Base-by-base conservation (phyloP, 2,329 filamentous ascomycete genomes). In the Talaromyces sp. region DNA sequence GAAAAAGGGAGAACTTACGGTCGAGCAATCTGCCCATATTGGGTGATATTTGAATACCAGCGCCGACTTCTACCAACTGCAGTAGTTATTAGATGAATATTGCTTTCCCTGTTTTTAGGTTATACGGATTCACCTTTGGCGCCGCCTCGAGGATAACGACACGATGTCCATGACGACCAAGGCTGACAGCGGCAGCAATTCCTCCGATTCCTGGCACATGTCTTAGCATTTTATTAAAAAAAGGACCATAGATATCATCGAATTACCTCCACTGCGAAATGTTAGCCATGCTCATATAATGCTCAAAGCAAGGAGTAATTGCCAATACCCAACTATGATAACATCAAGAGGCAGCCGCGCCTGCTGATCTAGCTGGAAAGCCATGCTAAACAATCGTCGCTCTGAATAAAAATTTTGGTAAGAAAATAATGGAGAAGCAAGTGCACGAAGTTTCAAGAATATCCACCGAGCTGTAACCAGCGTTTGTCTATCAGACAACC, bases 11-110 rank as follows among this genome's bases (percentile, higher is more conserved):
- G 5, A 4, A 69, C 72, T 68, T 62, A 76, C 84, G 81, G 69
- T 91, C 87, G 9, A 95, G 83, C 7, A 94, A 87, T 5, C 88
- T 83, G 3, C 88, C 84, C 83, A 93, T 89, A 66, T 95, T 95
- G 0, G 90, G 90, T 0, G 91, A 89, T 56, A 93, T 82, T 73
- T 95, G 91, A 63, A 95, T 93, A 3, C 91, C 91, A 0, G 91
- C 91, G 52, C 91, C 91, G 7, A 94, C 89, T 64, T 75, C 73
- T 66, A 68, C 67, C 51, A 75, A 66, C 73, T 75, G 54, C 2
- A 10, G 34, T 16, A 40, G 23, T 66, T 54, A 65, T 60, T 51
- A 59, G 30, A 14, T 12, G 57, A 23, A 31, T 10, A 14, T 30
- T 30, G 6, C 18, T 1, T n/a, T 40, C n/a, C 16, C 3, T n/a